phyloP scores from a whole-genome alignment of 306 rosid genomes.

The Trifolium subterraneum region DNA sequence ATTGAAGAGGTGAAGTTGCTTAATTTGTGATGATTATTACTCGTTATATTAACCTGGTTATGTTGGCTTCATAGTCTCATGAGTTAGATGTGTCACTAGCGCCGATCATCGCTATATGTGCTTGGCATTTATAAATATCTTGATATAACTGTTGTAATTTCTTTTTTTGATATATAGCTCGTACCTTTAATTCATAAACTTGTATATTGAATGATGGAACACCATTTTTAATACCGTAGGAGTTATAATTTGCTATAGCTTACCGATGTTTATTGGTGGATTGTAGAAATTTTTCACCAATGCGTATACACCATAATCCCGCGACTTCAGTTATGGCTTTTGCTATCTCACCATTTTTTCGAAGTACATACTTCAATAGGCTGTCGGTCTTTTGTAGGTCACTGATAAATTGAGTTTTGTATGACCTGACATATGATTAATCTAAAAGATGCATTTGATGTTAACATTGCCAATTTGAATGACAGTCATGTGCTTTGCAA shows the following conservation, averaged over 20 bases:
- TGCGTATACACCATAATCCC: conserved; percentile 17
- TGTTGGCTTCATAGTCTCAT: conserved; percentile 18
- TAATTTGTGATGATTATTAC: conserved; percentile 25
- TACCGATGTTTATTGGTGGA: conserved; percentile 12
- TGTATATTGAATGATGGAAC: not conserved
- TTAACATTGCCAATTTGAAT: conserved; percentile 26
- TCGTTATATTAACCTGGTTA: conserved; percentile 31
- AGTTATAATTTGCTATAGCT: conserved; percentile 17
- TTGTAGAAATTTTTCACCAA: conserved; percentile 11
- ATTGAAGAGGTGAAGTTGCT: conserved; percentile 79
- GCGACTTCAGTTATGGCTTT: conserved; percentile 9
- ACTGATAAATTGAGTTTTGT: conserved; percentile 19
- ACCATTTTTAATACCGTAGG: not conserved
- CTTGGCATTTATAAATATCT: not conserved
- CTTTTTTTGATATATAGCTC: not conserved
- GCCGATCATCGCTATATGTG: not conserved
- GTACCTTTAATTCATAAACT: not conserved
- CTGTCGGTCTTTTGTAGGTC: conserved; percentile 14
- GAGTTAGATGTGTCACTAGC: not conserved
- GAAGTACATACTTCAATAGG: not conserved
- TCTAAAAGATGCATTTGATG: conserved; percentile 18
- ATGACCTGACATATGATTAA: conserved; percentile 3
- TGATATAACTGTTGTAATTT: not conserved
- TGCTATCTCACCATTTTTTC: conserved; percentile 30
- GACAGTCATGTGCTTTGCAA: not conserved